Evolutionary conservation across 2,329 filamentous ascomycete species (phyloP).

Genomic region (Bipolaris victoriae): DNA sequence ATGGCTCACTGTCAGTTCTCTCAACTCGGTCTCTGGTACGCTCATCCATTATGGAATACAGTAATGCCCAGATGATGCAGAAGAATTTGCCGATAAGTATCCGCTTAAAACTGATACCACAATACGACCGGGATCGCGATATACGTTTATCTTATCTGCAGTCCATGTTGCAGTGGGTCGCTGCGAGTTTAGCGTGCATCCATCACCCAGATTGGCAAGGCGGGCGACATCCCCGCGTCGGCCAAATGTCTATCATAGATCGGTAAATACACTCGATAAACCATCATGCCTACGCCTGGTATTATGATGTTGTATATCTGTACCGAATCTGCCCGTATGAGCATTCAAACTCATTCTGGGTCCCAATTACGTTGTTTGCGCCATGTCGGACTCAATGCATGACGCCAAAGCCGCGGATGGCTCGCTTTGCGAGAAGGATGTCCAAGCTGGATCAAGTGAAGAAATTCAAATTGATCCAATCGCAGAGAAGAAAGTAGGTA

Average conservation of each 20-base stretch:
- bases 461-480: constrained; percentile 48
- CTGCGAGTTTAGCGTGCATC: not conserved
- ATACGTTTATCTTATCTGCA: not conserved
- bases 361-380: not conserved
- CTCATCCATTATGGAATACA: not conserved
- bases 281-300: not conserved
- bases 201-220: not conserved
- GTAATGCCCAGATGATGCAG: not conserved
- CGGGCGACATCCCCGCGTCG: constrained; percentile 13
- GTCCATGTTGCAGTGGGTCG: not conserved
- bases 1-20: not conserved
- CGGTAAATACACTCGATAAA: constrained; percentile 7
- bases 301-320: not conserved
- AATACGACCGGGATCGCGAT: not conserved
- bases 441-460: constrained; percentile 8
- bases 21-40: not conserved
- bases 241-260: constrained; percentile 9
- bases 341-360: not conserved
- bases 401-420: constrained; percentile 18
- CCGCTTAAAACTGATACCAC: not conserved
- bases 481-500: constrained; percentile 46
- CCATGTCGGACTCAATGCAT: constrained; percentile 12
- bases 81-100: constrained; percentile 1
- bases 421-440: constrained; percentile 15
- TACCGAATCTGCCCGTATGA: not conserved